Evolutionary conservation across 306 rosid species (phyloP).

Genomic region (Senna tora): DNA sequence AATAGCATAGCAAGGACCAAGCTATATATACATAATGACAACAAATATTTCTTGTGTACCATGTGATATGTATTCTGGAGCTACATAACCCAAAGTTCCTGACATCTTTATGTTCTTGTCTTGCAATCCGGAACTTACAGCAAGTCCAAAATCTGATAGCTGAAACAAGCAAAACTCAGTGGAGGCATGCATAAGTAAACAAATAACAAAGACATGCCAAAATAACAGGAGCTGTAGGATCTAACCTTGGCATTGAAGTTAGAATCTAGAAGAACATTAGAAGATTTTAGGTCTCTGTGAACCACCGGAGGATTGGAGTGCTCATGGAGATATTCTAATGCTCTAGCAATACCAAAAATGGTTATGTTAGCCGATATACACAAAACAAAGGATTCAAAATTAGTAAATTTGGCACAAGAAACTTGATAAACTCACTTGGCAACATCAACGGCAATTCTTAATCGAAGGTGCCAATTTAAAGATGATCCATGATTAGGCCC

Average conservation of each 20-base stretch:
- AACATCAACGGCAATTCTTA: conserved; percentile 82
- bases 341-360: conserved; percentile 53
- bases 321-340: conserved; percentile 91
- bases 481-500: conserved; percentile 72
- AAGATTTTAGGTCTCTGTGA: conserved; percentile 77
- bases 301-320: conserved; percentile 79
- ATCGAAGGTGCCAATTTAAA: conserved; percentile 79
- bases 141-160: conserved; percentile 87
- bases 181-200: conserved; percentile 25
- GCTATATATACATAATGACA: too few relatives aligned
- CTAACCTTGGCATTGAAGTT: conserved; percentile 83
- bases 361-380: conserved; percentile 17
- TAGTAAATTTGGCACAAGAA: conserved; percentile 1
- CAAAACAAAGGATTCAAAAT: not conserved
- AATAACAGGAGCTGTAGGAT: conserved; percentile 4
- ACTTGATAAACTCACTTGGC: conserved; percentile 60
- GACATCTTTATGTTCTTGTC: conserved; percentile 70
- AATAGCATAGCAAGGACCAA: conserved; percentile 9
- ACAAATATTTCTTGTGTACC: conserved; percentile 53
- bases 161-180: conserved; percentile 55
- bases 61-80: conserved; percentile 84
- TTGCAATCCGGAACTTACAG: conserved; percentile 66
- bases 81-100: conserved; percentile 72
- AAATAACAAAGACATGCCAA: conserved; percentile 10
- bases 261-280: conserved; percentile 86